Base-by-base conservation (phyloP, 805 yeast species). In the Cyberlindnera amylophila region DNA sequence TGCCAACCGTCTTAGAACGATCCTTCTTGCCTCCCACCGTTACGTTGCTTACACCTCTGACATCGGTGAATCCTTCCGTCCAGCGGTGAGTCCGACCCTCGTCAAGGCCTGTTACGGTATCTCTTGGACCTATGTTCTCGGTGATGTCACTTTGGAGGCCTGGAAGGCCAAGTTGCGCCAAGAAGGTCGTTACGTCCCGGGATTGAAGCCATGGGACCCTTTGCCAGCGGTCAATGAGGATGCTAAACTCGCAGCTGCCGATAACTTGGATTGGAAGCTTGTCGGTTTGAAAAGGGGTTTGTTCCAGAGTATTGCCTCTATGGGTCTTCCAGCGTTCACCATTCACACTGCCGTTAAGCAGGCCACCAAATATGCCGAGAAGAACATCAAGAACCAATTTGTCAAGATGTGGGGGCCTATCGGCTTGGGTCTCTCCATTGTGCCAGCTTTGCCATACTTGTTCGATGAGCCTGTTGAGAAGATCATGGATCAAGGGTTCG, bases 41-140 rank as follows among this genome's bases (percentile, higher is more conserved):
- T 86, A 86, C 55, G 86, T 86, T 19, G 95, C 95, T 1, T 86
- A 86, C 63, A 85, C 95, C 2, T 82, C 90, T 0, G 95, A 86
- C 59, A 79, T 86, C 53, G 95, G 95, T 26, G 95, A 86, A 58
- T 82, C 90, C 10, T 86, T 86, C 65, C 71, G 95, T 40, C 93
- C 93, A 1, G 82, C 86, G 10, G 90, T 86, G 4, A 82, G 79
- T 53, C 89, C 90, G 1, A 50, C 53, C 27, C 44, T 82, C n/a
- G 93, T 86, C 15, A 70, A 65, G 12, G 47, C 75, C 3, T 82
- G 91, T 23, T 86, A 86, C 59, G 87, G 79, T 29, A 65, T 86
- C 32, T 81, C 89, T 7, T 86, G 93, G 93, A 64, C 75, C 1
- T 86, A 86, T 57, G 70, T 86, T 17, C 54, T 82, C 8, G 89